Conservation (phyloP, 1,284 basidiomycete genomes). For the Rhodotorula mucilaginosa region DNA sequence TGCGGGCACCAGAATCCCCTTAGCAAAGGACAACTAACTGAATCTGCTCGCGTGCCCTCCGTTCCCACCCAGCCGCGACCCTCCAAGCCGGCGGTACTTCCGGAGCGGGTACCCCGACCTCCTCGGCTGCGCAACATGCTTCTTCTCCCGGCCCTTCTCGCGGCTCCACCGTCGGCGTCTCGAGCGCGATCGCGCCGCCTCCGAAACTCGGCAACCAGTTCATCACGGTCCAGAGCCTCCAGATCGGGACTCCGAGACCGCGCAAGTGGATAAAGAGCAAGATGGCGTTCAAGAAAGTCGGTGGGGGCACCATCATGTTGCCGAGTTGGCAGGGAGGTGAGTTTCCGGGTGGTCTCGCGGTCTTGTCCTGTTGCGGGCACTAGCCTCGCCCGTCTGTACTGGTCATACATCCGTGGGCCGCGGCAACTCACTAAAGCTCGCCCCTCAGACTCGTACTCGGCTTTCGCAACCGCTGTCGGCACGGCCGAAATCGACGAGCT, state of each 20-base stretch:
- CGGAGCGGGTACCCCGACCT: background rate
- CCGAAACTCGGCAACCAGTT: conserved; percentile 27
- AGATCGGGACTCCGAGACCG: conserved; percentile 26
- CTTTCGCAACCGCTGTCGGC: conserved; percentile 1
- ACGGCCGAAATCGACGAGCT: conserved; percentile 17
- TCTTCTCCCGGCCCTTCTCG: background rate
- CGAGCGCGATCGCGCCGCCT: conserved; percentile 14
- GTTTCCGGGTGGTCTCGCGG: background rate
- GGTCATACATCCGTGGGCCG: too few relatives aligned
- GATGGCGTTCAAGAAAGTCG: conserved; percentile 17
- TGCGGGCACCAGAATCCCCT: too few relatives aligned
- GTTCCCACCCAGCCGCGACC: too few relatives aligned
- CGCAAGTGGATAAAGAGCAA: conserved; percentile 22
- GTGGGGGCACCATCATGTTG: conserved; percentile 8
- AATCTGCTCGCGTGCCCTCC: background rate
- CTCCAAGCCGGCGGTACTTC: background rate
- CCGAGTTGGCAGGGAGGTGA: conserved; percentile 30
- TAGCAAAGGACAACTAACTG: background rate
- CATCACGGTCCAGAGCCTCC: conserved; percentile 15
- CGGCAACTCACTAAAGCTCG: background rate
- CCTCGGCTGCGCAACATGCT: background rate
- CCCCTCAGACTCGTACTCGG: conserved; percentile 10
- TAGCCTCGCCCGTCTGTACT: background rate
- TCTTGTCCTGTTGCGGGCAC: background rate
- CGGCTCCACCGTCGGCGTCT: background rate